phyloP scores from a whole-genome alignment of 768 basidiomycete species.

The Naganishia vaughanmartiniae region DNA sequence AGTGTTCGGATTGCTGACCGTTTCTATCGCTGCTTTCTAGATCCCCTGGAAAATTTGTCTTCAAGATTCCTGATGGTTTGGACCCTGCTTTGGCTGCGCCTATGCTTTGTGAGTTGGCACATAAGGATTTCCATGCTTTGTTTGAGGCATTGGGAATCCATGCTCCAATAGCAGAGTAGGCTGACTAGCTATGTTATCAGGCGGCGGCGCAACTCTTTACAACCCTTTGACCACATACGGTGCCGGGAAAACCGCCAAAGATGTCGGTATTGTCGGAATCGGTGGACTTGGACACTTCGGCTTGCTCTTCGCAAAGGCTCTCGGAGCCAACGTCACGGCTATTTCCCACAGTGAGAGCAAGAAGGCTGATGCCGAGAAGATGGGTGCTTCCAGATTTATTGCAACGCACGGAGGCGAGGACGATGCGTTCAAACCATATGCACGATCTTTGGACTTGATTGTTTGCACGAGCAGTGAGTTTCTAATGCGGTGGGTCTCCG shows the following conservation, averaged over 20 bases:
- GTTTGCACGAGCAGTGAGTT: conserved; percentile 54
- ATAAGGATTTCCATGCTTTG: no score
- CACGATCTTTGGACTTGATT: conserved; percentile 52
- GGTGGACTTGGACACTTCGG: conserved; percentile 45
- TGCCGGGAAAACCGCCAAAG: conserved; percentile 45
- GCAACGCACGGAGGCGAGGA: conserved; percentile 54
- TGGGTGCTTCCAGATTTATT: conserved; percentile 62
- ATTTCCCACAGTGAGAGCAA: conserved; percentile 62
- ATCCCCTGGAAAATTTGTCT: conserved; percentile 56
- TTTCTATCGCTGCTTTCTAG: neutral
- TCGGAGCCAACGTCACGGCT: conserved; percentile 62
- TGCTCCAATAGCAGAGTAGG: neutral
- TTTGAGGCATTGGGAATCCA: neutral
- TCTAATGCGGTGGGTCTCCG: conserved; percentile 54
- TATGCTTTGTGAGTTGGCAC: conserved; percentile 44
- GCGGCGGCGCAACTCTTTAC: conserved; percentile 46
- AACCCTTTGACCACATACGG: conserved; percentile 44
- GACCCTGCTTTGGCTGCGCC: conserved; percentile 53
- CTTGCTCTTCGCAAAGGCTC: conserved; percentile 57
- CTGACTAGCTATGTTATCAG: neutral
- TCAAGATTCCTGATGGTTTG: conserved; percentile 66
- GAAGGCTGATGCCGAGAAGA: conserved; percentile 60
- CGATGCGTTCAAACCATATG: conserved; percentile 45
- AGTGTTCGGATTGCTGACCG: neutral
- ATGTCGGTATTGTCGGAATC: conserved; percentile 49